These are phyloP conservation scores for Russula brevipes DNA, from an alignment of 768 basidiomycete genomes.

Conservation along the genomic window DNA sequence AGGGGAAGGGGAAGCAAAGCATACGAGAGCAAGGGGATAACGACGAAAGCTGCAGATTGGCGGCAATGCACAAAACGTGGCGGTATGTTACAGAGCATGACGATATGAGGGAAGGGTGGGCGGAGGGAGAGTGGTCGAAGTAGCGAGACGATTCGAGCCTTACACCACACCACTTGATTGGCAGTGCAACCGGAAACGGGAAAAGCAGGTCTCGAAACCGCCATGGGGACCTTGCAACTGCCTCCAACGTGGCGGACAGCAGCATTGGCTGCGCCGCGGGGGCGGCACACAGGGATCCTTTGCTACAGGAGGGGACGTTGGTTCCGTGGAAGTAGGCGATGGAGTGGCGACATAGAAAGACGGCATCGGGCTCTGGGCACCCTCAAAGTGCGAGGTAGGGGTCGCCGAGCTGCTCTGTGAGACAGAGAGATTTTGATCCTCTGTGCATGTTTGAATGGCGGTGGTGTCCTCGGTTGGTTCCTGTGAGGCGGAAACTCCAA, in stretches of 20 bases:
- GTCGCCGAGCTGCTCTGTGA: neutral
- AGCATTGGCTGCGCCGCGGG: conserved; percentile 16
- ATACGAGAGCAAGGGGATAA: conserved; percentile 20
- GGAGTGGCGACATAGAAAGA: conserved; percentile 8
- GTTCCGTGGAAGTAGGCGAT: neutral
- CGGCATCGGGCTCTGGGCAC: neutral
- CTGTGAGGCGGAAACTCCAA: neutral
- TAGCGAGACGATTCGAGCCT: neutral
- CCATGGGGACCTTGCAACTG: conserved; percentile 15
- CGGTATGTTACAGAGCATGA: neutral
- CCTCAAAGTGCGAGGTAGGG: neutral
- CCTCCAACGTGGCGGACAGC: conserved; percentile 18
- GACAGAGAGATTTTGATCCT: neutral
- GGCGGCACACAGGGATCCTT: neutral
- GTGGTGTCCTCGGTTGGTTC: neutral
- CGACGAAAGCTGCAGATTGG: conserved; percentile 18
- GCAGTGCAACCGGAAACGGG: conserved; percentile 4
- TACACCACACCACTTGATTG: conserved; percentile 6
- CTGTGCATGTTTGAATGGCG: neutral
- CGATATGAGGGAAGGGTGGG: neutral
- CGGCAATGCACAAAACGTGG: neutral
- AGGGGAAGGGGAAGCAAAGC: neutral
- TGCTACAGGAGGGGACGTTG: neutral
- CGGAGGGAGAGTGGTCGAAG: neutral
- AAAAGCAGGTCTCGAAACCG: neutral